These are phyloP conservation scores for Ogataea pignaliae DNA, from an alignment of 805 yeast species.

Conservation along the genomic window DNA sequence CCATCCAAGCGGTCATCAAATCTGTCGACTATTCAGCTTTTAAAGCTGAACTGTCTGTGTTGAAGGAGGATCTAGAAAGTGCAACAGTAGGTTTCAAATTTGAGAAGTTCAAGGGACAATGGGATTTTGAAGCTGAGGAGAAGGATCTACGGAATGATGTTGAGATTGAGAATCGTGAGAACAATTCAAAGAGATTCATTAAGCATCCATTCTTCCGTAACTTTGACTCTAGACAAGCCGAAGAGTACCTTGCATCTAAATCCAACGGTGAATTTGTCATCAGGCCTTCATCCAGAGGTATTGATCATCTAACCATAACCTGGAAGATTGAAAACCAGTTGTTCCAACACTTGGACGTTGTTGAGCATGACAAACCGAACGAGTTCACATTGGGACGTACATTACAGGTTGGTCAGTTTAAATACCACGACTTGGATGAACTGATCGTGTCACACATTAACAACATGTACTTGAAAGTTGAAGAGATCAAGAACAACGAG, in stretches of 20 bases:
- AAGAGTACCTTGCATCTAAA: slow-evolving; percentile 83
- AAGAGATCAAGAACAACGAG: slow-evolving; percentile 80
- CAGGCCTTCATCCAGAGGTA: slow-evolving; percentile 90
- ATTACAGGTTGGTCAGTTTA: slow-evolving; percentile 58
- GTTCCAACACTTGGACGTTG: slow-evolving; percentile 86
- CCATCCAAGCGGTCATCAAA: slow-evolving; percentile 77
- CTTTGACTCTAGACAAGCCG: slow-evolving; percentile 84
- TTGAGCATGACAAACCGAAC: slow-evolving; percentile 65
- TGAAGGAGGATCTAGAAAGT: slow-evolving; percentile 57
- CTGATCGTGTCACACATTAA: slow-evolving; percentile 82
- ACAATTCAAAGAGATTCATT: slow-evolving; percentile 68
- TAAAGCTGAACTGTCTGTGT: slow-evolving; percentile 67
- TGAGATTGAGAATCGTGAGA: slow-evolving; percentile 59
- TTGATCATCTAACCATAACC: slow-evolving; percentile 83
- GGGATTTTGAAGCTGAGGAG: slow-evolving; percentile 78
- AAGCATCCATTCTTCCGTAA: slow-evolving; percentile 90
- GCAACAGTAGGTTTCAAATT: slow-evolving; percentile 41
- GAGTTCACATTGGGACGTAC: slow-evolving; percentile 57
- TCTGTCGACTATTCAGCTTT: slow-evolving; percentile 71
- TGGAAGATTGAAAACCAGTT: slow-evolving; percentile 93
- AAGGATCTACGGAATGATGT: slow-evolving; percentile 56
- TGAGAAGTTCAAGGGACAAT: slow-evolving; percentile 54
- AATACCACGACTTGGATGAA: slow-evolving; percentile 88
- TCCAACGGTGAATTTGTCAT: slow-evolving; percentile 89
- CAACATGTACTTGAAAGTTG: slow-evolving; percentile 76